These are phyloP conservation scores for Tulasnella calospora DNA, from an alignment of 768 basidiomycete genomes.

Conservation along the genomic window DNA sequence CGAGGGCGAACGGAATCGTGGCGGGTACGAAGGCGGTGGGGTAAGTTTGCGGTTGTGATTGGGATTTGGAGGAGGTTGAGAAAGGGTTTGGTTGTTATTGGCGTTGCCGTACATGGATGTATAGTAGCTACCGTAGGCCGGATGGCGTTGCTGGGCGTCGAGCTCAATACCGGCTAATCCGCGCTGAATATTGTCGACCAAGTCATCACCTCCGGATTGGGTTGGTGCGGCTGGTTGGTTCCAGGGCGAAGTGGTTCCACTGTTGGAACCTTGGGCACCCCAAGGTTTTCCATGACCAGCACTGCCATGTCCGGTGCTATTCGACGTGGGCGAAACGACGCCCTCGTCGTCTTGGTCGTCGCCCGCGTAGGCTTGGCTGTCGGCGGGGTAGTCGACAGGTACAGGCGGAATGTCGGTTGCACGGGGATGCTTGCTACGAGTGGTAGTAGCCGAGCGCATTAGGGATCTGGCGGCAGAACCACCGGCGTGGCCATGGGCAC, in stretches of 20 bases:
- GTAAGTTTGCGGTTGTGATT: conserved; percentile 23
- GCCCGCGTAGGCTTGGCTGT: background rate
- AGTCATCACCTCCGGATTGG: conserved; percentile 2
- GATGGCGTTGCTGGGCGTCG: conserved; percentile 13
- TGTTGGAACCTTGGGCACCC: conserved; percentile 12
- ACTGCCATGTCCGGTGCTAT: conserved; percentile 21
- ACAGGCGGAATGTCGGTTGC: conserved; percentile 12
- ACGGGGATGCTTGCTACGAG: conserved; percentile 41
- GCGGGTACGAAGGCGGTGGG: conserved; percentile 22
- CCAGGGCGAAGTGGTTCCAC: conserved; percentile 10
- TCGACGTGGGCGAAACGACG: conserved; percentile 12
- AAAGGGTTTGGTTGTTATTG: background rate
- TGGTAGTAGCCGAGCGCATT: conserved; percentile 42
- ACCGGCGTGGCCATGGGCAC: conserved; percentile 48
- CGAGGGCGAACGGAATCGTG: conserved; percentile 20
- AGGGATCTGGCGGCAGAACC: conserved; percentile 45
- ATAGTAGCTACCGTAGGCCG: conserved; percentile 14
- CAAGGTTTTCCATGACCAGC: conserved; percentile 9
- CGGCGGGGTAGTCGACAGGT: conserved; percentile 5
- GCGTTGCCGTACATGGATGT: conserved; percentile 4
- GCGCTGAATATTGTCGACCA: conserved; percentile 11
- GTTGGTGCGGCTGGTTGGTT: conserved; percentile 13
- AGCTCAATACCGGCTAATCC: conserved; percentile 13
- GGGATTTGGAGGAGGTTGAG: conserved; percentile 19
- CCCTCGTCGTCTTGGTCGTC: conserved; percentile 15